These are phyloP conservation scores for Vitellaria paradoxa DNA, from an alignment of 179 eudicot species.

Conservation along the genomic window DNA sequence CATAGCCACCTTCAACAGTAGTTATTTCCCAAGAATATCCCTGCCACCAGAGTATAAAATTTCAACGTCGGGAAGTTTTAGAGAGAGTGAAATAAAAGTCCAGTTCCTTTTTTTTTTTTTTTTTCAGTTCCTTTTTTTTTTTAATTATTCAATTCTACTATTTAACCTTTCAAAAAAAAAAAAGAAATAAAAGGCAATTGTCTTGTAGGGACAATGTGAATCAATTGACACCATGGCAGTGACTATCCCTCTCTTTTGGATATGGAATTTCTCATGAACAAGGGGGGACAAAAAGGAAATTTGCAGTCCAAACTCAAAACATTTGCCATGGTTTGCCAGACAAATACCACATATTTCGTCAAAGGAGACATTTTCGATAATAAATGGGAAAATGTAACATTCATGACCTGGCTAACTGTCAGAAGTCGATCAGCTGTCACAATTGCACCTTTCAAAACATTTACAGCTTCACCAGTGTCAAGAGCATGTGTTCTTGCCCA, in stretches of 20 bases:
- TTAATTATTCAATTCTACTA: no score
- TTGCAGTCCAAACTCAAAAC: background rate
- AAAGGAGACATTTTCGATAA: background rate
- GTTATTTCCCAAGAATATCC: constrained; percentile 98
- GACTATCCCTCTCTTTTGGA: background rate
- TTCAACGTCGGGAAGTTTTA: constrained; percentile 3
- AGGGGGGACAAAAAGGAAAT: no score
- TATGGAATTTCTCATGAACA: background rate
- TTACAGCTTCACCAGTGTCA: constrained; percentile 98
- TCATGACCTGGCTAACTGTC: constrained; percentile 89
- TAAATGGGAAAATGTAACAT: background rate
- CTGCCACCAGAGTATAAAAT: constrained; percentile 37
- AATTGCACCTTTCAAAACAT: constrained; percentile 88
- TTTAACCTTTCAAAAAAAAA: no score
- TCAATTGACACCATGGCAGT: background rate
- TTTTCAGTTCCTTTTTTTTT: no score
- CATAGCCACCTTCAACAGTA: constrained; percentile 95
- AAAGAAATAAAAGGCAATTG: constrained; percentile 12
- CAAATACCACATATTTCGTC: constrained; percentile 6
- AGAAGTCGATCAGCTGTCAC: constrained; percentile 90
- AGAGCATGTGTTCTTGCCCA: constrained; percentile 99
- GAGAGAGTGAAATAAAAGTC: constrained; percentile 9
- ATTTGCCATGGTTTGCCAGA: background rate
- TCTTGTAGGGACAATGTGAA: constrained; percentile 2
- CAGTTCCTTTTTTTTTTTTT: no score